Evolutionary conservation across 805 yeast species (phyloP).

Genomic region (Wickerhamiella sergipiensis): DNA sequence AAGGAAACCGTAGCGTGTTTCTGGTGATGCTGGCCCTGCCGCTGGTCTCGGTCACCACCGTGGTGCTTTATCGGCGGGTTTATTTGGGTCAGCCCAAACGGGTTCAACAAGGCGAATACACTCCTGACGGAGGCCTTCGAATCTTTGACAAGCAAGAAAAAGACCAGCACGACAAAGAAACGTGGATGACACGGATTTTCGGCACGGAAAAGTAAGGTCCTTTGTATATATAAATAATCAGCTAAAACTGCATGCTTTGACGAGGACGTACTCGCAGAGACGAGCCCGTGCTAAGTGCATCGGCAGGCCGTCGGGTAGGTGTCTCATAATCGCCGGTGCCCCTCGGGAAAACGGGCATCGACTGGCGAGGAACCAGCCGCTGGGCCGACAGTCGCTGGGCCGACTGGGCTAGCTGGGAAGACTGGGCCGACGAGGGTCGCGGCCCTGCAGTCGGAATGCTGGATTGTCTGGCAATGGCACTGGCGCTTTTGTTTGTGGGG

Average conservation of each 20-base stretch:
- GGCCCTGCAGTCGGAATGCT: not conserved
- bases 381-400: too few species aligned
- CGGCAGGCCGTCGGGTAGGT: not conserved
- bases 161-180: constrained; percentile 24
- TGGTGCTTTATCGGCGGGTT: constrained; percentile 22
- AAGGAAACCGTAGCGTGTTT: constrained; percentile 15
- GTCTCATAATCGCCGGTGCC: not conserved
- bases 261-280: not conserved
- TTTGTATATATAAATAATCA: not conserved
- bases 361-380: not conserved
- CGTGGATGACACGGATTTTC: constrained; percentile 31
- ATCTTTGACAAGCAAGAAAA: constrained; percentile 32
- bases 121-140: constrained; percentile 33
- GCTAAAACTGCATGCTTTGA: not conserved
- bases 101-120: constrained; percentile 34
- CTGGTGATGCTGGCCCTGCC: constrained; percentile 23
- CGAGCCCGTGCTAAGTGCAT: not conserved
- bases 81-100: constrained; percentile 31
- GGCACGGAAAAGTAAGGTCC: constrained; percentile 28
- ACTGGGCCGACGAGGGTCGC: too few species aligned
- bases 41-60: constrained; percentile 18
- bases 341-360: not conserved
- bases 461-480: not conserved
- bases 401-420: too few species aligned
- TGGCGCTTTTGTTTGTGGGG: not conserved